phyloP scores from a whole-genome alignment of 805 yeast species.

The Nakazawaea laoshanensis region DNA sequence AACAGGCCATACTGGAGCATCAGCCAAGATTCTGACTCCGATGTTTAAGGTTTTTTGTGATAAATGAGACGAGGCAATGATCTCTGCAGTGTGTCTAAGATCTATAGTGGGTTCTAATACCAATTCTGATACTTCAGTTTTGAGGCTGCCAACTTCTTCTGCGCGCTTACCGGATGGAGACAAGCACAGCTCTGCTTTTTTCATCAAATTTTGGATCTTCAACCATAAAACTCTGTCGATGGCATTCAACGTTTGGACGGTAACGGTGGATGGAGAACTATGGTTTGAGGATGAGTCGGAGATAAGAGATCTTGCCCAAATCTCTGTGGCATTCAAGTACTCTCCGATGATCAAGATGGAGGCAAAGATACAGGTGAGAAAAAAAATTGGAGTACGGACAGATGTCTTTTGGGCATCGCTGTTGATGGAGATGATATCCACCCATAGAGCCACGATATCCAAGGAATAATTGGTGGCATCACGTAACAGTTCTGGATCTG shows the following conservation, averaged over 20 bases:
- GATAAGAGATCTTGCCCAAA: constrained; percentile 31
- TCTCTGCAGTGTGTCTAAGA: constrained; percentile 33
- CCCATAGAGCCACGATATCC: constrained; percentile 62
- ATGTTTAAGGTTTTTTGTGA: constrained; percentile 53
- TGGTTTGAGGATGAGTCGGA: constrained; percentile 1
- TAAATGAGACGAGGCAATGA: constrained; percentile 40
- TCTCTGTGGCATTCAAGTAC: constrained; percentile 49
- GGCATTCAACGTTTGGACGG: constrained; percentile 23
- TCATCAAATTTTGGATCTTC: constrained; percentile 49
- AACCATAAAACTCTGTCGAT: constrained; percentile 59
- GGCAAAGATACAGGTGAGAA: constrained; percentile 62
- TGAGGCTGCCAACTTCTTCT: constrained; percentile 41
- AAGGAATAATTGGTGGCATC: constrained; percentile 54
- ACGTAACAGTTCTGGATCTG: constrained; percentile 54
- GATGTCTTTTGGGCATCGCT: constrained; percentile 61
- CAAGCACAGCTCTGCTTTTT: constrained; percentile 51
- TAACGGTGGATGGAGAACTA: constrained; percentile 12
- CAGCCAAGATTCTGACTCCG: constrained; percentile 72
- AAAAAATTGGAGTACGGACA: constrained; percentile 67
- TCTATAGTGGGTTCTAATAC: constrained; percentile 37
- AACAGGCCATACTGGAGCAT: constrained; percentile 84
- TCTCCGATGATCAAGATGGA: constrained; percentile 57
- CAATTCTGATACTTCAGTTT: constrained; percentile 40
- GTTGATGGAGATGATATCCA: constrained; percentile 56
- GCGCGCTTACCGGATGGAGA: constrained; percentile 36